Evolutionary conservation across 768 basidiomycete genomes (phyloP).

Genomic region (Tricholoma hemisulphureum): DNA sequence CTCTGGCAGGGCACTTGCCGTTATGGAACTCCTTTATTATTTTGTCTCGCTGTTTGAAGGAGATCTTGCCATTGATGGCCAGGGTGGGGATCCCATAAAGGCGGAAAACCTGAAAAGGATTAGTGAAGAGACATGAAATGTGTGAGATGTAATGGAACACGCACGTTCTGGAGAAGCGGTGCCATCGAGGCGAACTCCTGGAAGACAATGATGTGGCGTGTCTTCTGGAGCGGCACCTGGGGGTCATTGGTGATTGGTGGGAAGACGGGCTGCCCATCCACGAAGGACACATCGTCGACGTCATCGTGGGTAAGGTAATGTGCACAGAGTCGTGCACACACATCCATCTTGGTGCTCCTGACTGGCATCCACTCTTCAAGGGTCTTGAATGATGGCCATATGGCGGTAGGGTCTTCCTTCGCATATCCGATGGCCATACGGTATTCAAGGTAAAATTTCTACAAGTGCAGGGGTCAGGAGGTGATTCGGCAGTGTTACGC

Average conservation of each 20-base stretch:
- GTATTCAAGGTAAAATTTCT: slow-evolving; percentile 14
- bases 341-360: slow-evolving; percentile 13
- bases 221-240: not conserved
- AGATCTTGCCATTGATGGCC: slow-evolving; percentile 13
- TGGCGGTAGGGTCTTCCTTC: slow-evolving; percentile 1
- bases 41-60: slow-evolving; percentile 9
- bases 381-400: slow-evolving; percentile 4
- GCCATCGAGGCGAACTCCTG: slow-evolving; percentile 17
- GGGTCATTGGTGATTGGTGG: not conserved
- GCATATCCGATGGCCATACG: slow-evolving; percentile 7
- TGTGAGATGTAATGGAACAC: not conserved
- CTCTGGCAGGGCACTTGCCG: not conserved
- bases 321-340: not conserved
- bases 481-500: not conserved
- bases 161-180: slow-evolving; percentile 17
- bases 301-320: slow-evolving; percentile 7
- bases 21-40: slow-evolving; percentile 13
- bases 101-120: slow-evolving; percentile 1
- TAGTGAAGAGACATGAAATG: not conserved
- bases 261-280: slow-evolving; percentile 4
- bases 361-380: slow-evolving; percentile 5
- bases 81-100: slow-evolving; percentile 5
- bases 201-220: slow-evolving; percentile 8
- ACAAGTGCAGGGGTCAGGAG: no score
- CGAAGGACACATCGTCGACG: slow-evolving; percentile 3